Percentiles rank a stretch among this genome's conserved stretches.
Evolutionary conservation across 2,329 filamentous ascomycete genomes (phyloP).

Genomic region (Colletotrichum caudatum): DNA sequence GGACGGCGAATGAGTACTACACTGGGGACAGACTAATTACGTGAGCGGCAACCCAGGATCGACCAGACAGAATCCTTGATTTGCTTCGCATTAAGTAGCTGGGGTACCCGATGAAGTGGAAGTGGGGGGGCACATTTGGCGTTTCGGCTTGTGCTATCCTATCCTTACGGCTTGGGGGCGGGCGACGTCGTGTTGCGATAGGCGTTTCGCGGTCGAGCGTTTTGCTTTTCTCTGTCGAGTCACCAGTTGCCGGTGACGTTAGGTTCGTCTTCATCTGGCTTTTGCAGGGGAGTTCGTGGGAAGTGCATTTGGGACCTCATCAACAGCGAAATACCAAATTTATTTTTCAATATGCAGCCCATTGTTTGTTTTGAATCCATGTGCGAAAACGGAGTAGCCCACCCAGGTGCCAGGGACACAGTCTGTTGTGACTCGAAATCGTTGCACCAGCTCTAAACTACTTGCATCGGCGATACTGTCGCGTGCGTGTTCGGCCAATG

Average conservation of each 20-base stretch:
- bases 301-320: conserved; percentile 33
- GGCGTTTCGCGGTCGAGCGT: conserved; percentile 39
- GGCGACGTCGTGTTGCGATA: conserved; percentile 35
- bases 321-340: conserved; percentile 42
- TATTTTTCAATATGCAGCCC: conserved; percentile 25
- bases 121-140: conserved; percentile 34
- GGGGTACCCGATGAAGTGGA: conserved; percentile 28
- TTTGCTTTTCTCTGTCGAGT: conserved; percentile 19
- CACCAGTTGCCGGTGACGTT: conserved; percentile 23
- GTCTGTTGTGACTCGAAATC: not conserved
- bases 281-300: conserved; percentile 40
- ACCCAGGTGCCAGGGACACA: conserved; percentile 1
- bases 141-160: conserved; percentile 41
- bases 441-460: not conserved
- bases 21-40: conserved; percentile 7
- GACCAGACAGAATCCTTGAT: conserved; percentile 24
- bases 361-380: conserved; percentile 14
- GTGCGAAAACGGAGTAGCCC: conserved; percentile 30
- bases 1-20: conserved; percentile 8
- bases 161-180: conserved; percentile 33
- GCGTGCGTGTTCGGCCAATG: conserved; percentile 27
- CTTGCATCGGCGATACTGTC: conserved; percentile 19
- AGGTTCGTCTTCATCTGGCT: conserved; percentile 37
- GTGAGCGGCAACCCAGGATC: conserved; percentile 1
- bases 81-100: conserved; percentile 37